phyloP scores from a whole-genome alignment of 2,329 filamentous ascomycete species.

The Calonectria crousiana region DNA sequence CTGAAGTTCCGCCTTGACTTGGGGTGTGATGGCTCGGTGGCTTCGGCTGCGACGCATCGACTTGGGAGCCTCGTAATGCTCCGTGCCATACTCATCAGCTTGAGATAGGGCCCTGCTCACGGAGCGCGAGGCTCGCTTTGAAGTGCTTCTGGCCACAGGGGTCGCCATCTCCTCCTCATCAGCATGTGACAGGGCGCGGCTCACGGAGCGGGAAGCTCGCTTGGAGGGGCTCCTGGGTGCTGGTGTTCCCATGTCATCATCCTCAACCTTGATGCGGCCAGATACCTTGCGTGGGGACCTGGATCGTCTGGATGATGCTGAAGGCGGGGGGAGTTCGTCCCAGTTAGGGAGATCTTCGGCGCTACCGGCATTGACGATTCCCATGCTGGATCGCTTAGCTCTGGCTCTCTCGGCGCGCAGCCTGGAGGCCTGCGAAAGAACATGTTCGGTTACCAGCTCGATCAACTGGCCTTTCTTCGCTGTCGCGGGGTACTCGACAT shows the following conservation, averaged over 20 bases:
- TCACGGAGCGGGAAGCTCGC: conserved; percentile 65
- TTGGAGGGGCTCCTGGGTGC: conserved; percentile 64
- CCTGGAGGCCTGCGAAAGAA: conserved; percentile 82
- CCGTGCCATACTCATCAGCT: conserved; percentile 60
- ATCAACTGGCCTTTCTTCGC: conserved; percentile 94
- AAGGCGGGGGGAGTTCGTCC: conserved; percentile 66
- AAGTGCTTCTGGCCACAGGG: conserved; percentile 58
- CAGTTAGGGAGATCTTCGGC: conserved; percentile 75
- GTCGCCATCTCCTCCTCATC: conserved; percentile 58
- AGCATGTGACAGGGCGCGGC: conserved; percentile 63
- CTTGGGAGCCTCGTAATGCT: conserved; percentile 48
- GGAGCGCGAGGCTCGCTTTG: conserved; percentile 67
- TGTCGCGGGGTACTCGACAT: conserved; percentile 85
- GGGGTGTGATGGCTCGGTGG: conserved; percentile 65
- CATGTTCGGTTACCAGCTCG: conserved; percentile 82
- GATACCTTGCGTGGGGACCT: conserved; percentile 68
- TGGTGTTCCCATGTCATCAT: conserved; percentile 56
- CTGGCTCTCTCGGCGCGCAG: conserved; percentile 80
- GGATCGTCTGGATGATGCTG: conserved; percentile 63
- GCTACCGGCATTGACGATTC: conserved; percentile 78
- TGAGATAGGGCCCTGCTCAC: conserved; percentile 67
- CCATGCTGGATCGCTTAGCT: conserved; percentile 87
- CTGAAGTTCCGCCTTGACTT: conserved; percentile 67
- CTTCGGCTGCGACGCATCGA: conserved; percentile 64
- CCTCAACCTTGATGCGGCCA: conserved; percentile 64